phyloP scores from a whole-genome alignment of 2,329 filamentous ascomycete genomes.

The Fusarium nodosum region DNA sequence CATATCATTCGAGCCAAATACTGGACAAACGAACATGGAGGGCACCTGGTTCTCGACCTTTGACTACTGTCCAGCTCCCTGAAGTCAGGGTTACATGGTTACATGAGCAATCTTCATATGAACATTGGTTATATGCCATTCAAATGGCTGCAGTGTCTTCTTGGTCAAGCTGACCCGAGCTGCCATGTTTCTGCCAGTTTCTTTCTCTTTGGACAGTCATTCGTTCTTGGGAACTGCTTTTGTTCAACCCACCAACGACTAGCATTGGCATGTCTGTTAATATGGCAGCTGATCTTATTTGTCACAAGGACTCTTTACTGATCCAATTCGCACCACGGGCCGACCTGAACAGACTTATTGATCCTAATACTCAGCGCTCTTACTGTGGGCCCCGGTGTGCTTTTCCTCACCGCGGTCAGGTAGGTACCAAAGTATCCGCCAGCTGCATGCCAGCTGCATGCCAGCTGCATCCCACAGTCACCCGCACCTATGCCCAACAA shows the following conservation, averaged over 20 bases:
- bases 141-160: not conserved
- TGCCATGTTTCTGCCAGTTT: not conserved
- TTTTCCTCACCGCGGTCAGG: slow-evolving; percentile 2
- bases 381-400: not conserved
- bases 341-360: not conserved
- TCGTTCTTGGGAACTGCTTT: not conserved
- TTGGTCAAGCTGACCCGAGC: not conserved
- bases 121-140: slow-evolving; percentile 8
- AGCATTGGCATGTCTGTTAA: not conserved
- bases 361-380: not conserved
- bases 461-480: slow-evolving; percentile 20
- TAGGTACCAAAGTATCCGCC: slow-evolving; percentile 3
- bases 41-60: not conserved
- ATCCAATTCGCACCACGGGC: not conserved
- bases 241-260: not conserved
- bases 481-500: not conserved
- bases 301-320: not conserved
- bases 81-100: slow-evolving; percentile 33
- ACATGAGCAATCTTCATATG: not conserved
- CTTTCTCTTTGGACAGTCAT: not conserved
- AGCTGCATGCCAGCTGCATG: slow-evolving; percentile 18
- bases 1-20: not conserved
- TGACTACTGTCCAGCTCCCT: slow-evolving; percentile 8
- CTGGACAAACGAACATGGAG: not conserved
- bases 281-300: not conserved